phyloP scores from a whole-genome alignment of 768 basidiomycete species.

The Saitozyma sp. region DNA sequence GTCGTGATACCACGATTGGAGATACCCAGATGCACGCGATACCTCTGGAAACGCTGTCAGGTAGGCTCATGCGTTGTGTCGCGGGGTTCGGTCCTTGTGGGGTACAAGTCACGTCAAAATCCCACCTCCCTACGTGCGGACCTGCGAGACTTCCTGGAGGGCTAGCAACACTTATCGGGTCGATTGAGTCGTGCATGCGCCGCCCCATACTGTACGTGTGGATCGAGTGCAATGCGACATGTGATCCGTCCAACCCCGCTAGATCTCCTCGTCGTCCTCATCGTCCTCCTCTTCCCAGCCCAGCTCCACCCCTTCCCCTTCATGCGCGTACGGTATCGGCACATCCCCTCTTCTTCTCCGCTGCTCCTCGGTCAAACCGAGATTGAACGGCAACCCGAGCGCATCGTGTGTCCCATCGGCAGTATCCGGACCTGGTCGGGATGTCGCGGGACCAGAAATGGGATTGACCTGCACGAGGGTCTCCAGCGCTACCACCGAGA shows the following conservation, averaged over 20 bases:
- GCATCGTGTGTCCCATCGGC: constrained; percentile 59
- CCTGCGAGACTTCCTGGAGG: too few species aligned
- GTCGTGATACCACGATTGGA: too few species aligned
- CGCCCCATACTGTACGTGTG: neutral
- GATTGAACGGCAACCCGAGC: constrained; percentile 79
- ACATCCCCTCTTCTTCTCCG: constrained; percentile 76
- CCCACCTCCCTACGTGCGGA: too few species aligned
- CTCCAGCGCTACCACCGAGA: constrained; percentile 12
- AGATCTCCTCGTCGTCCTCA: constrained; percentile 35
- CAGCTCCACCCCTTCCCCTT: constrained; percentile 60
- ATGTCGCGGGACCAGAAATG: constrained; percentile 22
- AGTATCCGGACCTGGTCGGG: constrained; percentile 46
- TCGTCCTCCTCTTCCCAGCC: constrained; percentile 40
- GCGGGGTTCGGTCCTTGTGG: too few species aligned
- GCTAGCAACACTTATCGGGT: neutral
- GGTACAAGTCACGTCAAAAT: too few species aligned
- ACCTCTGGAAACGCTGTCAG: too few species aligned
- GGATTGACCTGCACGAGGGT: constrained; percentile 21
- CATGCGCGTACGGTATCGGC: constrained; percentile 85
- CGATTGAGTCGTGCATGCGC: neutral
- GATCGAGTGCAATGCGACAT: neutral
- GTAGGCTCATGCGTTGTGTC: too few species aligned
- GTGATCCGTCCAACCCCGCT: neutral
- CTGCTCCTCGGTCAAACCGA: constrained; percentile 78
- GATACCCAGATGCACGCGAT: too few species aligned